Base-by-base conservation (phyloP, 306 rosid species). In the Vigna radiata region DNA sequence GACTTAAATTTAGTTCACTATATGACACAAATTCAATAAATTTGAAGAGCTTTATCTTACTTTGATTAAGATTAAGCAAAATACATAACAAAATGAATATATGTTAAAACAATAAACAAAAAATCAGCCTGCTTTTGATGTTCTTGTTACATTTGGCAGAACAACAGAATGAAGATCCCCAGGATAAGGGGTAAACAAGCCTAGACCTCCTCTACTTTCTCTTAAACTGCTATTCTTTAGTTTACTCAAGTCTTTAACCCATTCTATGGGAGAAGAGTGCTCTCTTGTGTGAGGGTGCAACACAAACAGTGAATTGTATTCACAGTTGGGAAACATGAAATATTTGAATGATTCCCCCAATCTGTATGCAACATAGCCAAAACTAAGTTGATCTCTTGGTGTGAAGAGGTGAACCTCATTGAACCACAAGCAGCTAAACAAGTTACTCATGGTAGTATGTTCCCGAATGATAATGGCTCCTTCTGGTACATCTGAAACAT, bases 391-490 rank as follows among this genome's bases (percentile, higher is more conserved):
- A 83, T 96, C 99, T 85, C 98, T 89, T 18, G 99, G 98, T 17
- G 99, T 96, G 89, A 96, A 91, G 84, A 91, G 96, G 88, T 92
- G 81, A 60, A 96, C 98, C 91, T 92, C 98, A 46, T 91, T 96
- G 86, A 96, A 96, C 99, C 98, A 96, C 88, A 96, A 80, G 83
- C 98, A 96, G 87, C 98, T 92, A 88, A 96, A 96, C 88, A 96
- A 87, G 79, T 96, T 85, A 33, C 83, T 91, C 77, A 88, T 87
- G 2, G 82, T 84, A 1, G 94, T 91, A 46, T 96, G 99, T 80
- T 96, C 98, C 48, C 97, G 89, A 70, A 92, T 62, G 58, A 96
- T 92, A 31, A 95, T 46, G 18, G 99, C 99, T 87, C 97, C 98
- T 83, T 96, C 99, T 6, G 98, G 99, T 56, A 96, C 99, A 86